A percentile compares a stretch with the other conserved stretches of the same genome.
Evolutionary conservation across 108 stramenopile species (phyloP).

Genomic region (Fragilaria crotonensis): DNA sequence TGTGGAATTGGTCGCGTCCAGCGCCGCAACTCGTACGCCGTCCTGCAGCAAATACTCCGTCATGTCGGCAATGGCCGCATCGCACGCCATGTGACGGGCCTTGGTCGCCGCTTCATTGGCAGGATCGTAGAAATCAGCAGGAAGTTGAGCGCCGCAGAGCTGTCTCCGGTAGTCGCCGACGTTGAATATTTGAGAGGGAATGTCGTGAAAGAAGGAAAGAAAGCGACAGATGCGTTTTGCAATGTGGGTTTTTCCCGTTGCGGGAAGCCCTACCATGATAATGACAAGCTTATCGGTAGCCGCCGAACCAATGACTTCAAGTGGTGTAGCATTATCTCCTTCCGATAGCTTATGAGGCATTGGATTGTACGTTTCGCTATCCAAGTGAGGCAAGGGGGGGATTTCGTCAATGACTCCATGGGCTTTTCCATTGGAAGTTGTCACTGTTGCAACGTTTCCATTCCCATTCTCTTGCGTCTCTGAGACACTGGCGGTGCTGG

Average conservation of each 20-base stretch:
- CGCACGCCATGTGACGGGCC: conserved; percentile 63
- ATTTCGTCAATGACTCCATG: not conserved
- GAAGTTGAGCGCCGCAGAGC: conserved; percentile 69
- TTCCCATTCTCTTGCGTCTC: no score
- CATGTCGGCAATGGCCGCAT: conserved; percentile 86
- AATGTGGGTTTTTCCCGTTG: conserved; percentile 96
- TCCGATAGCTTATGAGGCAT: conserved; percentile 77
- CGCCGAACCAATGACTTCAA: conserved; percentile 79
- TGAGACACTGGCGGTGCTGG: no score
- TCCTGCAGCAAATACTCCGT: conserved; percentile 69
- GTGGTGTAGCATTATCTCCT: conserved; percentile 84
- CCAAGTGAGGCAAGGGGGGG: not conserved
- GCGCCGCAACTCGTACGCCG: conserved; percentile 88
- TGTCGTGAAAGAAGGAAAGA: conserved; percentile 86
- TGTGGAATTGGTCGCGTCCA: conserved; percentile 96
- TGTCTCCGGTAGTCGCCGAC: conserved; percentile 89
- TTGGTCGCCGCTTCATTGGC: conserved; percentile 57
- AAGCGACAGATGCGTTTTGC: conserved; percentile 92
- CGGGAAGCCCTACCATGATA: conserved; percentile 95
- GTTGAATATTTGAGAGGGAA: conserved; percentile 87
- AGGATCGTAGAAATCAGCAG: conserved; percentile 91
- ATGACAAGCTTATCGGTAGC: conserved; percentile 89
- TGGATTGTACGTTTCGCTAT: conserved; percentile 49
- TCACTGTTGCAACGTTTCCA: no score
- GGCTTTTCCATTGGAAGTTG: not conserved